A percentile compares a stretch with the other conserved stretches of the same genome.
phyloP scores from a whole-genome alignment of 768 basidiomycete genomes.

The Suillus occidentalis region DNA sequence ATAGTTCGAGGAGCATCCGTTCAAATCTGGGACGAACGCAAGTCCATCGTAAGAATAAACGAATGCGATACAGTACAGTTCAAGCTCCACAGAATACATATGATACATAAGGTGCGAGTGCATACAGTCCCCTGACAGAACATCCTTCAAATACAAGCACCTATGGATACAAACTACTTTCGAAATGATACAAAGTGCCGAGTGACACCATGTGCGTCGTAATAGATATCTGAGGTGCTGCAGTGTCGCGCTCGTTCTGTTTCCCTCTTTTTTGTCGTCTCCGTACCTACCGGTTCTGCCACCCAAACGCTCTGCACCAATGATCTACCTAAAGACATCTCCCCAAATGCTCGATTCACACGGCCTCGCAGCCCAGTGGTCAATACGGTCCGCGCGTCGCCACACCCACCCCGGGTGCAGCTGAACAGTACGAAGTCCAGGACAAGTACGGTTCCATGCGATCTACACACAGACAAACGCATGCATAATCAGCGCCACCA shows the following conservation, averaged over 20 bases:
- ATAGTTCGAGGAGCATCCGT: background rate
- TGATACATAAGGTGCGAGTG: background rate
- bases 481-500: background rate
- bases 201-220: no score
- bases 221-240: background rate
- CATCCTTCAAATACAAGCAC: background rate
- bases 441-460: slow-evolving; percentile 45
- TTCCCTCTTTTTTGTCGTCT: background rate
- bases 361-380: background rate
- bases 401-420: slow-evolving; percentile 40
- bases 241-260: background rate
- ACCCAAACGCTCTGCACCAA: background rate
- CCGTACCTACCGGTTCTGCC: background rate
- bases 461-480: slow-evolving; percentile 23
- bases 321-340: background rate
- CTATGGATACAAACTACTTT: background rate
- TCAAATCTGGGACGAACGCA: background rate
- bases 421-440: slow-evolving; percentile 40
- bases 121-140: background rate
- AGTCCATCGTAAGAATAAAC: background rate
- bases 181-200: background rate
- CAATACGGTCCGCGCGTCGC: slow-evolving; percentile 28
- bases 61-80: background rate
- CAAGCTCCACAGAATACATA: background rate
- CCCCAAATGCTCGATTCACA: background rate